These are phyloP conservation scores for Cyclotella atomus DNA, from an alignment of 108 stramenopile genomes.

Conservation along the genomic window DNA sequence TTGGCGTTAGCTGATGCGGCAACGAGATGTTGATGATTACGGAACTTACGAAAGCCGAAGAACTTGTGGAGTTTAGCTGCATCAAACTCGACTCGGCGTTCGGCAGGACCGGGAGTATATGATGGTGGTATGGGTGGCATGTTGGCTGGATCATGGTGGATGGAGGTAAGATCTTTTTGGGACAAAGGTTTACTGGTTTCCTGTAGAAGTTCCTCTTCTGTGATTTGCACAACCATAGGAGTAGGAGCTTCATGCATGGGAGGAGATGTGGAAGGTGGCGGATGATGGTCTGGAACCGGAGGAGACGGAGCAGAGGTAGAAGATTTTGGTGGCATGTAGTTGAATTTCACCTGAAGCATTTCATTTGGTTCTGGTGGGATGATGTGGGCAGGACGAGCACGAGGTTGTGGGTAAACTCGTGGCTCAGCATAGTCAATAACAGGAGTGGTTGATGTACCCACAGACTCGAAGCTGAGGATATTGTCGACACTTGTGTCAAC, in stretches of 20 bases:
- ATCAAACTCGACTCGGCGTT: slow-evolving; percentile 5
- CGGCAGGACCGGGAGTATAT: not conserved
- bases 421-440: slow-evolving; percentile 1
- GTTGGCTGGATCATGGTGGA: slow-evolving; percentile 1
- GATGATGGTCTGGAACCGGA: not conserved
- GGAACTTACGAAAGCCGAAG: slow-evolving; percentile 20
- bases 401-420: not conserved
- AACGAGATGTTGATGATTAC: slow-evolving; percentile 17
- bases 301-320: not conserved
- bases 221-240: not conserved
- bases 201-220: not conserved
- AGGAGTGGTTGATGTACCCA: not conserved
- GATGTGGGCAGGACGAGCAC: not conserved
- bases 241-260: not conserved
- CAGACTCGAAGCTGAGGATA: not conserved
- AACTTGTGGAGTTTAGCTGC: slow-evolving; percentile 11
- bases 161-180: not conserved
- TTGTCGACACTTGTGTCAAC: slow-evolving; percentile 9
- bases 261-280: not conserved
- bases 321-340: not conserved
- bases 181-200: not conserved
- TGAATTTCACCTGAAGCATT: not conserved
- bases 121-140: slow-evolving; percentile 8
- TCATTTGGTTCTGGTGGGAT: not conserved
- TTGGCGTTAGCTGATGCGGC: slow-evolving; percentile 1